These are phyloP conservation scores for Globisporangium abappressorium DNA, from an alignment of 352 stramenopile species.

Conservation along the genomic window DNA sequence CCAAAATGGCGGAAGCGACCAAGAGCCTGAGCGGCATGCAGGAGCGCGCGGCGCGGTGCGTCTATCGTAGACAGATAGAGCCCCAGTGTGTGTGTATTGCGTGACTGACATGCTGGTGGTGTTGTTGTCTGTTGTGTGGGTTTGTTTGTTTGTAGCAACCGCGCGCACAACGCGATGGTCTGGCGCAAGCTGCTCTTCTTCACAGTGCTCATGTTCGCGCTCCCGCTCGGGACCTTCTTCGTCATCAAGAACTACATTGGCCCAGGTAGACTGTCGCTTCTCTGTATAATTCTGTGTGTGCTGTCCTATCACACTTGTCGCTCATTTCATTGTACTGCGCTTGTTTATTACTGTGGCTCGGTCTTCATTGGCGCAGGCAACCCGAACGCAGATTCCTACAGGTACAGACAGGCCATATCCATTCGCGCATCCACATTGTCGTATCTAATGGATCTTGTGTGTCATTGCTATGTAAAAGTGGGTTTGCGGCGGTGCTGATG, in stretches of 20 bases:
- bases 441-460: not conserved
- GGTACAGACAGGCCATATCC: conserved; percentile 23
- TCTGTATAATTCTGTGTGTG: not conserved
- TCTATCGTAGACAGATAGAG: not conserved
- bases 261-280: conserved; percentile 22
- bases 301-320: not conserved
- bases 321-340: not conserved
- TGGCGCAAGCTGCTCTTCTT: conserved; percentile 72
- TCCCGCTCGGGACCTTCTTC: conserved; percentile 69
- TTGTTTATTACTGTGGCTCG: not conserved
- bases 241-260: conserved; percentile 46
- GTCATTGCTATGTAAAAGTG: conserved; percentile 30
- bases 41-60: conserved; percentile 37
- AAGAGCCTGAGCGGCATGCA: conserved; percentile 50
- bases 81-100: not conserved
- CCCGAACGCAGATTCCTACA: conserved; percentile 65
- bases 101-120: not conserved
- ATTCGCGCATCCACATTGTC: too few species aligned
- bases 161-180: conserved; percentile 67
- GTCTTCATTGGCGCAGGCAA: conserved; percentile 23
- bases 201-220: conserved; percentile 62
- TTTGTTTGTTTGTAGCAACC: conserved; percentile 37
- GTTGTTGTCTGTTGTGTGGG: not conserved
- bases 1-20: conserved; percentile 14
- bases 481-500: conserved; percentile 62